phyloP scores from a whole-genome alignment of 1,284 basidiomycete species.

The Sporisorium reilianum region DNA sequence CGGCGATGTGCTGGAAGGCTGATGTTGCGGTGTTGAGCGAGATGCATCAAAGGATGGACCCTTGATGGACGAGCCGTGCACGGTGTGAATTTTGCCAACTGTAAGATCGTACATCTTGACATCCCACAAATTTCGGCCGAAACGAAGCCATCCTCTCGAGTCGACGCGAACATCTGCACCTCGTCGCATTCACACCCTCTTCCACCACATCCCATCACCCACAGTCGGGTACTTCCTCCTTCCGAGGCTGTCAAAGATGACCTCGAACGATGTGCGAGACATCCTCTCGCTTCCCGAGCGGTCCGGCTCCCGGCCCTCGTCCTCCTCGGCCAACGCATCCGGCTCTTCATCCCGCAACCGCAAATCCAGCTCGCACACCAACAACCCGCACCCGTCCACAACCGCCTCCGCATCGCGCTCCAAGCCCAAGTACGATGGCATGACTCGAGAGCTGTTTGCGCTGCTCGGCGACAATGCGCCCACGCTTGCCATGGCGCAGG shows the following conservation, averaged over 20 bases:
- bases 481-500: conserved; percentile 73
- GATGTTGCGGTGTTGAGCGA: neutral
- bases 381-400: conserved; percentile 42
- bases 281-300: conserved; percentile 62
- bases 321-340: conserved; percentile 39
- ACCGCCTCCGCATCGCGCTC: conserved; percentile 20
- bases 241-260: conserved; percentile 35
- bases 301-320: conserved; percentile 25
- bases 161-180: conserved; percentile 24
- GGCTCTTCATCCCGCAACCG: conserved; percentile 38
- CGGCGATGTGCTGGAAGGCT: neutral
- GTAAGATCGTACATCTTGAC: conserved; percentile 2
- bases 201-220: neutral
- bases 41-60: conserved; percentile 27
- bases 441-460: conserved; percentile 90
- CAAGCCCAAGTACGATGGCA: conserved; percentile 73
- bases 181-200: conserved; percentile 14
- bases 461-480: conserved; percentile 93
- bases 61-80: conserved; percentile 33
- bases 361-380: conserved; percentile 34
- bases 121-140: conserved; percentile 11
- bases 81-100: neutral
- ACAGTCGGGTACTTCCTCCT: too few relatives aligned
- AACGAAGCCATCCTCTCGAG: neutral
- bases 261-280: conserved; percentile 64